Evolutionary conservation across 768 basidiomycete genomes (phyloP).

Genomic region (Suillus occidentalis): DNA sequence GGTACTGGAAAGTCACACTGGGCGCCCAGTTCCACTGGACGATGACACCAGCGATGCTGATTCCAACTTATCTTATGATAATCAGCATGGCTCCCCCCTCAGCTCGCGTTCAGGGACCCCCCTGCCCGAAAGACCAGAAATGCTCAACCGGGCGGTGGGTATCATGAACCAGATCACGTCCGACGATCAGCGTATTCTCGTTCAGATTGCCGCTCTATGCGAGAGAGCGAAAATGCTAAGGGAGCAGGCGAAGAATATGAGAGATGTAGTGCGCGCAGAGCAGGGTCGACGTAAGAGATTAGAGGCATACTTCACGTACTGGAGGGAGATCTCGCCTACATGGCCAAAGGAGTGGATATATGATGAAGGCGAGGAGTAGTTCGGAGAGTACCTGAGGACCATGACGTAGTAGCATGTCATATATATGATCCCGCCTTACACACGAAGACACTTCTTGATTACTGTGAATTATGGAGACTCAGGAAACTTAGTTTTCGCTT

Average conservation of each 20-base stretch:
- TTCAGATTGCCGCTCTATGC: conserved; percentile 11
- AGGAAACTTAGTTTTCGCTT: background rate
- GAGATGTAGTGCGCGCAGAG: conserved; percentile 24
- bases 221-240: conserved; percentile 21
- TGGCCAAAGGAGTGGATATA: conserved; percentile 27
- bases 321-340: conserved; percentile 22
- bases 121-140: conserved; percentile 11
- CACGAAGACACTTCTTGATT: background rate
- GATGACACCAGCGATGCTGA: conserved; percentile 20
- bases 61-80: conserved; percentile 24
- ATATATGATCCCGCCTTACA: background rate
- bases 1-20: background rate
- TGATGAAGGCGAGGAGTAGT: background rate
- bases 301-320: conserved; percentile 28
- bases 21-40: background rate
- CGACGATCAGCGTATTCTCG: conserved; percentile 17
- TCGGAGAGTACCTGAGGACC: background rate
- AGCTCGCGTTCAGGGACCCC: conserved; percentile 26
- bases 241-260: conserved; percentile 21
- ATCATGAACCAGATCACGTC: conserved; percentile 28
- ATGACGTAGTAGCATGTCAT: too few species aligned
- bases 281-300: conserved; percentile 27
- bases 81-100: conserved; percentile 22
- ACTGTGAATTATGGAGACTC: background rate
- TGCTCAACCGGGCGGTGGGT: conserved; percentile 22